phyloP scores from a whole-genome alignment of 164 flowering plant genomes.

The Nymphaea colorata region DNA sequence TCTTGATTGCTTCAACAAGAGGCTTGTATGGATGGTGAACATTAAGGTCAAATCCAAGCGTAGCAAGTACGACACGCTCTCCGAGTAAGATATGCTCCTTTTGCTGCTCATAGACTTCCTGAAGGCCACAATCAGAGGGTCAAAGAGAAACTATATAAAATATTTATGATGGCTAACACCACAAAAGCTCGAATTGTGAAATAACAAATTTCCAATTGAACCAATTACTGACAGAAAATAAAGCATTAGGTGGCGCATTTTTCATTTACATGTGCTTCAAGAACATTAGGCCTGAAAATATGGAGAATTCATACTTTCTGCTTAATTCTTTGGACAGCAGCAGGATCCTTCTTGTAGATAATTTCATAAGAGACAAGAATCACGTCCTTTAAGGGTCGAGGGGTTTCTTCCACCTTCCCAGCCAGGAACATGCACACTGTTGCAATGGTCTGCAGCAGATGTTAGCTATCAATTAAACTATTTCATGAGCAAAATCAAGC shows the following conservation, averaged over 20 bases:
- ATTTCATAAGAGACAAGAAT: constrained; percentile 71
- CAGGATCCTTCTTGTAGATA: constrained; percentile 61
- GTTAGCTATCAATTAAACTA: neutral
- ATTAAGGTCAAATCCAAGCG: constrained; percentile 73
- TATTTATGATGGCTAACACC: neutral
- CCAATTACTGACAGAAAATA: neutral
- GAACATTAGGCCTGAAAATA: neutral
- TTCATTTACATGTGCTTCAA: neutral
- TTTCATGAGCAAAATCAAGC: too few species aligned
- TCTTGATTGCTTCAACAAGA: constrained; percentile 77
- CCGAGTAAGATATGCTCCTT: constrained; percentile 64
- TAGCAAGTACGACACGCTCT: constrained; percentile 80
- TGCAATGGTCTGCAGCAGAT: constrained; percentile 47
- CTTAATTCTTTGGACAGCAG: constrained; percentile 59
- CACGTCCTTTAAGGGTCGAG: constrained; percentile 68
- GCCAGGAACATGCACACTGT: constrained; percentile 87
- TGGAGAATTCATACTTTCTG: constrained; percentile 40
- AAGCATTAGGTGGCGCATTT: neutral
- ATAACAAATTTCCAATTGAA: neutral
- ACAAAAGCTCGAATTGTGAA: too few species aligned
- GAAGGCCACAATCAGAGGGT: constrained; percentile 13
- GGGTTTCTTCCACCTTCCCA: constrained; percentile 83
- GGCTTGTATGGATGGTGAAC: constrained; percentile 82
- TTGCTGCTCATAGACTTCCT: constrained; percentile 80
- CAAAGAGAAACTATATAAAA: neutral